phyloP scores from a whole-genome alignment of 1,284 basidiomycete species.

The Naganishia cerealis region DNA sequence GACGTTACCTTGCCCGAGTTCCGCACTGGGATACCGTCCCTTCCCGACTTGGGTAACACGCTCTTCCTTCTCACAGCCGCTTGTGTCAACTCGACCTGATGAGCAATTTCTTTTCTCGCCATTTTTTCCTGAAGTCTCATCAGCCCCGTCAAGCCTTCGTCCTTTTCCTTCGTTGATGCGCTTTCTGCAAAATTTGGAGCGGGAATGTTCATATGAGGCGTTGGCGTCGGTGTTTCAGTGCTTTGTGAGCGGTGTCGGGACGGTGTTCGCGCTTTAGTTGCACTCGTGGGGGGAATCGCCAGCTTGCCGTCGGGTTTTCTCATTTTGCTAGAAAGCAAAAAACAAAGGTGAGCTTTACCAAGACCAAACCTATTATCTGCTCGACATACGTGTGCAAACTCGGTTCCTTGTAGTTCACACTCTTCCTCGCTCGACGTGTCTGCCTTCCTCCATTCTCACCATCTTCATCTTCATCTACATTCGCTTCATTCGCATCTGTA shows the following conservation, averaged over 20 bases:
- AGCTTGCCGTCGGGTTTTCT: slow-evolving; percentile 67
- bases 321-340: slow-evolving; percentile 68
- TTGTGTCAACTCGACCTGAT: slow-evolving; percentile 2
- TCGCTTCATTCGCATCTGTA: not conserved
- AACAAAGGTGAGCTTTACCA: slow-evolving; percentile 31
- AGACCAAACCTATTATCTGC: no score
- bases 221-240: slow-evolving; percentile 20
- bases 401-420: slow-evolving; percentile 83
- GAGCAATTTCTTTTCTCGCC: slow-evolving; percentile 13
- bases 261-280: slow-evolving; percentile 22
- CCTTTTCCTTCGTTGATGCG: not conserved
- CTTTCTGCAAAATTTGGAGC: not conserved
- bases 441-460: slow-evolving; percentile 54
- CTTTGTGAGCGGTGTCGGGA: slow-evolving; percentile 16
- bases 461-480: slow-evolving; percentile 22
- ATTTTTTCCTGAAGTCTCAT: slow-evolving; percentile 21
- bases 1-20: slow-evolving; percentile 1
- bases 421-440: slow-evolving; percentile 70
- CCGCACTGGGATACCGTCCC: not conserved
- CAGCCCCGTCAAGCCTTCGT: slow-evolving; percentile 9
- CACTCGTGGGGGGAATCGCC: slow-evolving; percentile 8
- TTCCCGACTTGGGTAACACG: slow-evolving; percentile 33
- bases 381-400: slow-evolving; percentile 76
- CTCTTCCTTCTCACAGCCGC: slow-evolving; percentile 33
- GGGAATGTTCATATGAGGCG: slow-evolving; percentile 5